A percentile compares a stretch with the other conserved stretches of the same genome.
These are phyloP conservation scores for Lactarius hatsudake DNA, from an alignment of 768 basidiomycete species.

Conservation along the genomic window DNA sequence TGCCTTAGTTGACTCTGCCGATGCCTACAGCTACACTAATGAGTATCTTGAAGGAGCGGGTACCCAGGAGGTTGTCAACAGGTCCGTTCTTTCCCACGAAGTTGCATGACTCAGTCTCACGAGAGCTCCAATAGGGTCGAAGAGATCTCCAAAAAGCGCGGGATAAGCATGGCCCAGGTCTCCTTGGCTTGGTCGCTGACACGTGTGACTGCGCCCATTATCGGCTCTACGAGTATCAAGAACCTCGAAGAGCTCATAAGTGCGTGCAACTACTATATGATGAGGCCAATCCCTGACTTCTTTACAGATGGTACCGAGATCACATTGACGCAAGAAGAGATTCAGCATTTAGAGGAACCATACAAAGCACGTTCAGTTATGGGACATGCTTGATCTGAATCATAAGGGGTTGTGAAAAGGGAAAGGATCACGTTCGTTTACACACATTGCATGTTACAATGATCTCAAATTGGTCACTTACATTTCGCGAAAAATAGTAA, in stretches of 20 bases:
- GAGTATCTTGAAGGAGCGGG: slow-evolving; percentile 4
- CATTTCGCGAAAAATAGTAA: neutral
- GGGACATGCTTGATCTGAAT: neutral
- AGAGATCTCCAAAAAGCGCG: slow-evolving; percentile 39
- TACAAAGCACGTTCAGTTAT: slow-evolving; percentile 24
- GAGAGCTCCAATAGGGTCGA: slow-evolving; percentile 35
- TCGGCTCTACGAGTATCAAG: slow-evolving; percentile 22
- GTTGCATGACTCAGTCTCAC: neutral
- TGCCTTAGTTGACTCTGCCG: neutral
- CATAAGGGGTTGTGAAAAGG: neutral
- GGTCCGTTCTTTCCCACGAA: slow-evolving; percentile 6
- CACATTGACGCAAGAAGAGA: slow-evolving; percentile 19
- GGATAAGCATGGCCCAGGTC: slow-evolving; percentile 44
- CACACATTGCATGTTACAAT: too few species aligned
- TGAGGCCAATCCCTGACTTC: neutral
- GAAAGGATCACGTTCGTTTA: neutral
- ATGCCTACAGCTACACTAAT: neutral
- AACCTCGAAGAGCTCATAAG: slow-evolving; percentile 24
- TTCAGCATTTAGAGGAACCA: slow-evolving; percentile 22
- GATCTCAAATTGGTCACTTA: slow-evolving; percentile 1
- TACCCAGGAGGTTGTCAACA: slow-evolving; percentile 22
- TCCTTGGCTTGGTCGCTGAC: slow-evolving; percentile 37
- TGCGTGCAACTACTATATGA: neutral
- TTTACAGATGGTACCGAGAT: slow-evolving; percentile 16
- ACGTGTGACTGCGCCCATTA: slow-evolving; percentile 17